Evolutionary conservation across 148 eudicot genomes (phyloP), one percentile per base, ranked within the genome.

Genomic region (Chenopodium quinoa): DNA sequence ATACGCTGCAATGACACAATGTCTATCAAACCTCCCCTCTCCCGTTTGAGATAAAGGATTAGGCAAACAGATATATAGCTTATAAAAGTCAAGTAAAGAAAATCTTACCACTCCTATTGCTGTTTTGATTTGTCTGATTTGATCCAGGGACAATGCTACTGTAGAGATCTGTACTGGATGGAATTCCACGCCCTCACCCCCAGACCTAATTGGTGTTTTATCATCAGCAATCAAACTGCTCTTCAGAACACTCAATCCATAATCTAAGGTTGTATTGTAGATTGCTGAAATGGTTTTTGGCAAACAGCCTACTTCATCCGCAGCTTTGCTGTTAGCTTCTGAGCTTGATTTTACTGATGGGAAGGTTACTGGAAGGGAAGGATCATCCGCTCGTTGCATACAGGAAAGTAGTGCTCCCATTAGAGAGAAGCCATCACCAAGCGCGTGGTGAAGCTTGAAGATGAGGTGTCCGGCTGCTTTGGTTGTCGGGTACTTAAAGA

Each of bases 401-500:
- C 95, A 93, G 23, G 98, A 94, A 44, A 94, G 94, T 47, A 94
- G 97, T 17, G 97, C 95, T 1, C 98, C 97, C 98, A 94, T 94
- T 0, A 94, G 71, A 10, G 97, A 93, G 80, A 85, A 94, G 4
- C 98, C 98, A 44, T 94, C 95, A 1, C 98, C 98, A 3, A 93
- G 85, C 4, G 95, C 89, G 75, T 94, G 98, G 78, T 94, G 98
- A 48, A 94, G 92, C 88, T 93, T 94, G 83, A 94, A 90, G 25
- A 93, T 79, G 1, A 92, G 14, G 32, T 78, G 75, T 22, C 94
- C 97, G 2, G 93, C 88, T 22, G 94, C 92, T 27, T 86, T 89
- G 60, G 81, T 93, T 8, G 98, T 95, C 3, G 91, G 95, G 80
- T 90, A 90, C 67, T 91, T 91, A 32, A 89, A 19, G 9, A 95